Evolutionary conservation across 1,284 basidiomycete genomes (phyloP).

Genomic region (Ganoderma boninense): DNA sequence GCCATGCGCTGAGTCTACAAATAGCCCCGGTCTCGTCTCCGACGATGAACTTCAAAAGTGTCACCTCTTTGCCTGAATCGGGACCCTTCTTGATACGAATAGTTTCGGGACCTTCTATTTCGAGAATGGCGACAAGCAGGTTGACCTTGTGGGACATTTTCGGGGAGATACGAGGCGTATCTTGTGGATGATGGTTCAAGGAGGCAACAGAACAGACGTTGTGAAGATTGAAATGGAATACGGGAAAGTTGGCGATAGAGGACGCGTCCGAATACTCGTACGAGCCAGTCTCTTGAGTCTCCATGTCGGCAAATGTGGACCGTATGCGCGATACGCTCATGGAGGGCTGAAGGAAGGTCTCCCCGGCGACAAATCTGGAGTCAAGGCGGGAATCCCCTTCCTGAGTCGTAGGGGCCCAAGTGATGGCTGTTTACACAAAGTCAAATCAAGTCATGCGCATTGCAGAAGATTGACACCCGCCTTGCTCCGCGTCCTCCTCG

Average conservation of each 20-base stretch:
- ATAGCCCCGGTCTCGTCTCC: constrained; percentile 73
- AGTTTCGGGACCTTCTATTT: constrained; percentile 76
- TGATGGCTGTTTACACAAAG: constrained; percentile 52
- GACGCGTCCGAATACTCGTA: constrained; percentile 66
- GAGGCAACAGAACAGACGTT: constrained; percentile 56
- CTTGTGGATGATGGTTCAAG: constrained; percentile 38
- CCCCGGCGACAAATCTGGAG: neutral
- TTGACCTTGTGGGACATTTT: constrained; percentile 54
- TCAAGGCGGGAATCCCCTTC: constrained; percentile 34
- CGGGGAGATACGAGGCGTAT: constrained; percentile 12
- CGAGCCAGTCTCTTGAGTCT: constrained; percentile 57
- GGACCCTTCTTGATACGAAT: constrained; percentile 69
- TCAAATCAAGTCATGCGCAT: neutral
- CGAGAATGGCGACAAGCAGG: constrained; percentile 69
- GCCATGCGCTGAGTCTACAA: constrained; percentile 78
- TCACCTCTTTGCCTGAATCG: constrained; percentile 73
- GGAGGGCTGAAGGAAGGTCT: constrained; percentile 30
- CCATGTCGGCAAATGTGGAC: constrained; percentile 43
- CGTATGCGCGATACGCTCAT: constrained; percentile 37
- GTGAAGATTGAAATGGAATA: constrained; percentile 72
- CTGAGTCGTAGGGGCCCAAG: constrained; percentile 61
- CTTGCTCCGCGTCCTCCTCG: constrained; percentile 18
- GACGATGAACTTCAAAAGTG: constrained; percentile 69
- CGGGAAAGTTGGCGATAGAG: constrained; percentile 71
- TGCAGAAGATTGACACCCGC: constrained; percentile 11